Evolutionary conservation across 140 eudicot species (phyloP).

Genomic region (Anethum foeniculum): DNA sequence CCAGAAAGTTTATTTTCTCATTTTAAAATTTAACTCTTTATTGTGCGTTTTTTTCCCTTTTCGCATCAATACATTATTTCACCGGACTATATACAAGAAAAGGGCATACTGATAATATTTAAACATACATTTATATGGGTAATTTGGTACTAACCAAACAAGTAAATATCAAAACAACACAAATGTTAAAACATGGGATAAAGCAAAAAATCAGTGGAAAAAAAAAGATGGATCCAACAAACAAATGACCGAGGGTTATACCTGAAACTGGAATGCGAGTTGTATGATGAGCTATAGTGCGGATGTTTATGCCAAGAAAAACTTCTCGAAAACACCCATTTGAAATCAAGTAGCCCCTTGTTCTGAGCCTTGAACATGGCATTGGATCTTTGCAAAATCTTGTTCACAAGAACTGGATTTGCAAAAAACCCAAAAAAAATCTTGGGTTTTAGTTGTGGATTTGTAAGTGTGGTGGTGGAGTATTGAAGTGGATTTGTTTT

Average conservation of each 20-base stretch:
- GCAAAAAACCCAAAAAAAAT: conserved; percentile 22
- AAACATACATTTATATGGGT: background rate
- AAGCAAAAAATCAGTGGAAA: background rate
- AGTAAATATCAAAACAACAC: background rate
- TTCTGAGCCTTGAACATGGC: conserved; percentile 28
- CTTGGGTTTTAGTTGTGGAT: conserved; percentile 22
- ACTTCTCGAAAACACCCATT: conserved; percentile 19
- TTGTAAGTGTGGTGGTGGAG: conserved; percentile 20
- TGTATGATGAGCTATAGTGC: conserved; percentile 23
- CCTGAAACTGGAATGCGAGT: conserved; percentile 19
- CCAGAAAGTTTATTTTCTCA: no score
- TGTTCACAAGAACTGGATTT: conserved; percentile 23
- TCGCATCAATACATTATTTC: no score
- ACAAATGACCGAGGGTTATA: background rate
- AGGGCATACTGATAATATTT: background rate
- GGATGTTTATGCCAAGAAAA: conserved; percentile 21
- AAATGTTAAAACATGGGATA: no score
- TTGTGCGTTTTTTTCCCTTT: no score
- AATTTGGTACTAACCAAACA: background rate
- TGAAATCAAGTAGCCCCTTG: conserved; percentile 22
- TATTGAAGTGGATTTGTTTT: conserved; percentile 33
- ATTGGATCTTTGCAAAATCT: conserved; percentile 23
- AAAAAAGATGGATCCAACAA: background rate
- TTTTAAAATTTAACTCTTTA: no score
- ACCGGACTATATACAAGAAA: background rate